phyloP scores from a whole-genome alignment of 768 basidiomycete genomes.

The Mycena olivaceomarginata region DNA sequence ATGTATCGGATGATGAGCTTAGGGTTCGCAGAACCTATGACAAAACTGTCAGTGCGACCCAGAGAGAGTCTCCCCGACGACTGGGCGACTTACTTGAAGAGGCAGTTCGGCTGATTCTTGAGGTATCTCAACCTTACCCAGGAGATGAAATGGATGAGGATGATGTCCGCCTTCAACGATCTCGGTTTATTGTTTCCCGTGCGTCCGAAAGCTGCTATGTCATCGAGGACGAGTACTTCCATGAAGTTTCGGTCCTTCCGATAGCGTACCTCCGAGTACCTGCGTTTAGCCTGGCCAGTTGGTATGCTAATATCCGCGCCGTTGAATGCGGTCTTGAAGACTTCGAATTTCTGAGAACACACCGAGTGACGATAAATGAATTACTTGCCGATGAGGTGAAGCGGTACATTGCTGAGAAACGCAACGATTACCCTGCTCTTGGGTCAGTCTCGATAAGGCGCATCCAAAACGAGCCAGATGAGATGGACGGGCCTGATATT shows the following conservation, averaged over 20 bases:
- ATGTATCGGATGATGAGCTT: too few species aligned
- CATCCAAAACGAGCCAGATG: not conserved
- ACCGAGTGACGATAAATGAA: conserved; percentile 7
- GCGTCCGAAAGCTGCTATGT: conserved; percentile 12
- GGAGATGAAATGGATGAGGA: conserved; percentile 1
- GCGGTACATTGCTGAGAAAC: conserved; percentile 17
- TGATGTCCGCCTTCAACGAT: not conserved
- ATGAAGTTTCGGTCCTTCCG: conserved; percentile 11
- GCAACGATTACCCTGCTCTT: not conserved
- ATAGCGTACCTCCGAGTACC: conserved; percentile 14
- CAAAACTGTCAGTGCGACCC: not conserved
- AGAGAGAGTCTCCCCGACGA: not conserved
- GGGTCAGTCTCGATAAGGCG: not conserved
- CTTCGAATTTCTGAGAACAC: not conserved
- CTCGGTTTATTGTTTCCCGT: not conserved
- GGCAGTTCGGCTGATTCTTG: not conserved
- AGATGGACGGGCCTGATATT: not conserved
- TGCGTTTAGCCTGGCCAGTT: too few species aligned
- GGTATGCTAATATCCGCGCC: too few species aligned
- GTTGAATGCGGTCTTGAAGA: conserved; percentile 6
- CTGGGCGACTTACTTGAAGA: too few species aligned
- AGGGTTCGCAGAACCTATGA: not conserved
- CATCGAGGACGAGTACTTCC: not conserved
- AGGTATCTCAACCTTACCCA: conserved; percentile 14
- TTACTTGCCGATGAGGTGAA: conserved; percentile 4